phyloP scores from a whole-genome alignment of 2,329 filamentous ascomycete species.

The Onygena corvina region DNA sequence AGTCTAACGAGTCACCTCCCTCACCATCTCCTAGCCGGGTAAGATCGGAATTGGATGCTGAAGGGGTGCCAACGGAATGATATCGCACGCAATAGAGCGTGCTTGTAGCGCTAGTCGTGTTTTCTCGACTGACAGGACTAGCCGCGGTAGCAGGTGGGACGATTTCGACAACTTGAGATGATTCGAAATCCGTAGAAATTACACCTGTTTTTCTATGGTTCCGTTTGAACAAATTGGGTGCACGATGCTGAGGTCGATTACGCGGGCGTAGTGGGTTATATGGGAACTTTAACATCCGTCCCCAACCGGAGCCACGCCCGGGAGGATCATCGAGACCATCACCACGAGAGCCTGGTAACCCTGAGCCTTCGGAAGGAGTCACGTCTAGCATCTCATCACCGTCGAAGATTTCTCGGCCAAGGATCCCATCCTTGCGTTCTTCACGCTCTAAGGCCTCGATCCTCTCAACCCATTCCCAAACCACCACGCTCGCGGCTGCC shows the following conservation, averaged over 20 bases:
- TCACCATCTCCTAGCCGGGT: slow-evolving; percentile 10
- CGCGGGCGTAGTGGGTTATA: not conserved
- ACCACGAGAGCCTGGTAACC: slow-evolving; percentile 28
- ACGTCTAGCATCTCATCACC: slow-evolving; percentile 82
- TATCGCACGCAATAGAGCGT: slow-evolving; percentile 54
- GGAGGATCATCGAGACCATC: slow-evolving; percentile 27
- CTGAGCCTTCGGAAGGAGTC: slow-evolving; percentile 46
- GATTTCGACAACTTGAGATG: slow-evolving; percentile 19
- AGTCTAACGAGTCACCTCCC: slow-evolving; percentile 25
- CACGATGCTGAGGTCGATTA: slow-evolving; percentile 17
- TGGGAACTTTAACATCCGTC: slow-evolving; percentile 5
- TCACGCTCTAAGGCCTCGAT: slow-evolving; percentile 87
- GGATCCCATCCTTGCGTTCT: slow-evolving; percentile 84
- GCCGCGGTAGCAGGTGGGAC: slow-evolving; percentile 38
- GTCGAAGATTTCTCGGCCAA: slow-evolving; percentile 83
- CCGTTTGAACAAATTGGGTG: slow-evolving; percentile 6
- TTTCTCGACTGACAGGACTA: slow-evolving; percentile 48
- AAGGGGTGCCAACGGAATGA: slow-evolving; percentile 42
- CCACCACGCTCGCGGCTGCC: slow-evolving; percentile 85
- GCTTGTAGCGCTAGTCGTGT: slow-evolving; percentile 51
- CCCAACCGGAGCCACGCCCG: slow-evolving; percentile 25
- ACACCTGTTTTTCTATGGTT: slow-evolving; percentile 6
- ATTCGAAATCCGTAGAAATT: not conserved
- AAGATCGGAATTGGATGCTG: slow-evolving; percentile 28
- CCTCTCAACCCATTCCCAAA: slow-evolving; percentile 95